phyloP scores from a whole-genome alignment of 1,284 basidiomycete genomes.

The Heterobasidion annosum region DNA sequence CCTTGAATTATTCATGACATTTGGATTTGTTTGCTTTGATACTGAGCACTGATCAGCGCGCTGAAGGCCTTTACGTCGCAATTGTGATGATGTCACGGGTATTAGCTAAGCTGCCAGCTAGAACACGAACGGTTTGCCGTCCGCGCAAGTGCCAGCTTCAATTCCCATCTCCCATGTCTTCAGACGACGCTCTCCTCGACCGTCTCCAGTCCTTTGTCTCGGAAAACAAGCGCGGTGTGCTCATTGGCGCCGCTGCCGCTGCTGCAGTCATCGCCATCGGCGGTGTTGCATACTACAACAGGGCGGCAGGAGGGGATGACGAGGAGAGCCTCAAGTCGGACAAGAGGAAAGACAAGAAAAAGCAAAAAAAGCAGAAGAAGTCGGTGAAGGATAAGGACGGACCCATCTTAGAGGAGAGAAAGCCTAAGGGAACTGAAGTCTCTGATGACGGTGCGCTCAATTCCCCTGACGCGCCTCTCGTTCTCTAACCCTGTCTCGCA shows the following conservation, averaged over 20 bases:
- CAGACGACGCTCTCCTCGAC: slow-evolving; percentile 36
- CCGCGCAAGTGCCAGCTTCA: background rate
- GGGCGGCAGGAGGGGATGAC: slow-evolving; percentile 24
- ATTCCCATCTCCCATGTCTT: slow-evolving; percentile 19
- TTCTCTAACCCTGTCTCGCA: slow-evolving; percentile 8
- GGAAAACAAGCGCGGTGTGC: slow-evolving; percentile 64
- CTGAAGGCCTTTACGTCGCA: too few species aligned
- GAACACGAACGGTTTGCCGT: background rate
- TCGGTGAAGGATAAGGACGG: slow-evolving; percentile 43
- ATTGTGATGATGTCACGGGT: background rate
- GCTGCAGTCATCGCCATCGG: slow-evolving; percentile 54
- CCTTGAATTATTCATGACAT: too few species aligned
- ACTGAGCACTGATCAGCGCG: too few species aligned
- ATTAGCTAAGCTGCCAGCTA: background rate
- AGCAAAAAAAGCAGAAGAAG: slow-evolving; percentile 57
- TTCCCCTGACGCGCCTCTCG: slow-evolving; percentile 11
- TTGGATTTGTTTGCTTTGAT: too few species aligned
- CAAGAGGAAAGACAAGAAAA: slow-evolving; percentile 42
- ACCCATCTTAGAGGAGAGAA: slow-evolving; percentile 69
- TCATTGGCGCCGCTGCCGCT: slow-evolving; percentile 63
- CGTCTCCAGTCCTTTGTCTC: slow-evolving; percentile 64
- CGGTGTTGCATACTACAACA: slow-evolving; percentile 72
- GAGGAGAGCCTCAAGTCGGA: slow-evolving; percentile 46
- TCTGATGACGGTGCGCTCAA: slow-evolving; percentile 25
- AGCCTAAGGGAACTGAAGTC: slow-evolving; percentile 25